Evolutionary conservation across 2,329 filamentous ascomycete species (phyloP).

Genomic region (Stemphylium lycopersici): DNA sequence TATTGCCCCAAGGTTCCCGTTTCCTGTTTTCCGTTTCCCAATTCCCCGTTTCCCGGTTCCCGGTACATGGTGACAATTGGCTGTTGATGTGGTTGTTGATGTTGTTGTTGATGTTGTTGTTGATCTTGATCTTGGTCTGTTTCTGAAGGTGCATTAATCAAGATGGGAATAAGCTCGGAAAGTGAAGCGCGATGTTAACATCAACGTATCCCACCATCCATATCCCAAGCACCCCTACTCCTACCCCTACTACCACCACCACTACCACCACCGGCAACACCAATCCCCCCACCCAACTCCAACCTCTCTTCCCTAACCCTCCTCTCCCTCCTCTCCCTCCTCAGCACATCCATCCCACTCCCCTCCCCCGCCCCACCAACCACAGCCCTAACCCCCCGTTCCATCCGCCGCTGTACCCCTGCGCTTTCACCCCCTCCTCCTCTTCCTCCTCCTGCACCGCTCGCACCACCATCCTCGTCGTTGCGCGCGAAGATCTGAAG

Average conservation of each 20-base stretch:
- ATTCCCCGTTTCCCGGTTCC: too few relatives aligned
- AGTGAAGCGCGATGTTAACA: too few relatives aligned
- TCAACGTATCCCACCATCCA: slow-evolving; percentile 27
- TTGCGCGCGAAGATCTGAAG: slow-evolving; percentile 79
- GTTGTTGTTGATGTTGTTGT: too few relatives aligned
- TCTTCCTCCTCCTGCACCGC: neutral
- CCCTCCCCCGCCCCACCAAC: slow-evolving; percentile 14
- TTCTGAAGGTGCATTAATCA: neutral
- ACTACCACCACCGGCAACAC: neutral
- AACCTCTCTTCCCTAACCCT: slow-evolving; percentile 20
- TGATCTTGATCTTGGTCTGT: neutral
- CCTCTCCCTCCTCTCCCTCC: slow-evolving; percentile 10
- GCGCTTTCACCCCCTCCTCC: slow-evolving; percentile 1
- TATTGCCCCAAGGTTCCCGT: too few relatives aligned
- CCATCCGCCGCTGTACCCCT: neutral
- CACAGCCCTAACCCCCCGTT: neutral
- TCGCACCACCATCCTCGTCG: slow-evolving; percentile 20
- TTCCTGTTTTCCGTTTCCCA: too few relatives aligned
- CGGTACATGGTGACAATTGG: too few relatives aligned
- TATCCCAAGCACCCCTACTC: slow-evolving; percentile 22
- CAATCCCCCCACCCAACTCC: slow-evolving; percentile 18
- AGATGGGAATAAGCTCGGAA: too few relatives aligned
- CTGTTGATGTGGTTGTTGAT: too few relatives aligned
- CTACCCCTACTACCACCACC: neutral
- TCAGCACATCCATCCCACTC: slow-evolving; percentile 7